Base-by-base conservation (phyloP, 441 rosid genomes). In the Adansonia rubrostipa region DNA sequence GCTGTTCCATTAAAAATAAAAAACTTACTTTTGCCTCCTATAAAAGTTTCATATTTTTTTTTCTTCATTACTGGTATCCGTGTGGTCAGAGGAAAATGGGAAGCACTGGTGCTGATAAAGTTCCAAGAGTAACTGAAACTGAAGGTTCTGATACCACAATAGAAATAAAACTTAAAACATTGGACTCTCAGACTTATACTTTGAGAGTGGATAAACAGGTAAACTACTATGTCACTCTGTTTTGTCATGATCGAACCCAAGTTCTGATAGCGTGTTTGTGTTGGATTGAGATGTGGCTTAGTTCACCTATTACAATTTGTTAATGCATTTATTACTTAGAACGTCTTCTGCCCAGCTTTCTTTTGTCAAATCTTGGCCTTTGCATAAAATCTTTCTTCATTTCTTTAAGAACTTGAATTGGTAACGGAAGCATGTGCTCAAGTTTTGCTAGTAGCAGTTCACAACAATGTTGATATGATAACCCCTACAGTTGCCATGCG, bases 131-230 rank as follows among this genome's bases (percentile, higher is more conserved):
- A 4, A 81, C 80, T 71, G 91, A 82, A 79, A 82, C 84, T 72
- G 92, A 81, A 60, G 84, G 83, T 77, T 83, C 96, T 13, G 90
- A 89, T 84, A 81, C 97, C 74, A 84, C 88, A 73, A 93, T 96
- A 70, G 98, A 92, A 79, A 92, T 96, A 76, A 96, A 96, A 83
- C 84, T 96, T 24, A 96, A 94, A 85, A 96, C 97, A n/a, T 78
- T 96, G 85, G 99, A 96, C 83, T 92, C 98, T 42, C 97, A 90
- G 81, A 94, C 96, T n/a, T 87, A 94, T 85, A 89, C 96, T 64
- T 85, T 96, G 85, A 90, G 87, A 79, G 99, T 96, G 65, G 90
- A 94, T 83, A 96, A 96, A 88, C 92, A 92, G 90, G 99, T 96
- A 78, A 81, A 80, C 28, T n/a, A 11, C 44, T 9, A 28, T 36